Evolutionary conservation across 441 rosid genomes (phyloP).

Genomic region (Pelargonium exstipulatum): DNA sequence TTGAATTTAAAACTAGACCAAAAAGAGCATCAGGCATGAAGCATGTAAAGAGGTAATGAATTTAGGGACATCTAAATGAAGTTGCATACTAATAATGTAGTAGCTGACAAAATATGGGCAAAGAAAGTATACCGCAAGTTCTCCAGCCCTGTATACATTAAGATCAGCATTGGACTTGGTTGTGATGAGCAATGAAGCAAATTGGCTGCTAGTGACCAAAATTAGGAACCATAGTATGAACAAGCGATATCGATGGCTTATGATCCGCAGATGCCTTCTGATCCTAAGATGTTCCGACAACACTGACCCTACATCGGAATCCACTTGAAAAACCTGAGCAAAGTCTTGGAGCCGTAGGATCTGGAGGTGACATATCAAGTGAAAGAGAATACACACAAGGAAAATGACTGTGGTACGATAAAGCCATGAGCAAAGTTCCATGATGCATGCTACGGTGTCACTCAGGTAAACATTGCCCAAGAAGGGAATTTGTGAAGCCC

Average conservation of each 20-base stretch:
- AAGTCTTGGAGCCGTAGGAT: conserved; percentile 86
- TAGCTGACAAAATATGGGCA: not conserved
- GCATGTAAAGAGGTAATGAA: too few relatives aligned
- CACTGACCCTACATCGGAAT: conserved; percentile 66
- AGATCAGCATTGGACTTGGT: conserved; percentile 47
- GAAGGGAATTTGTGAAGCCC: conserved; percentile 86
- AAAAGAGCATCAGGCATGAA: too few relatives aligned
- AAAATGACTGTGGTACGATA: conserved; percentile 74
- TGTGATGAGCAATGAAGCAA: conserved; percentile 70
- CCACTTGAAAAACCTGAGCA: conserved; percentile 57
- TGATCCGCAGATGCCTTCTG: conserved; percentile 70
- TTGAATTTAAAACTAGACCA: too few relatives aligned
- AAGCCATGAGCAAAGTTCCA: conserved; percentile 89
- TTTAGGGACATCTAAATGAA: not conserved
- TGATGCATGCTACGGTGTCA: conserved; percentile 63
- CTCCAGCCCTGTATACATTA: conserved; percentile 66
- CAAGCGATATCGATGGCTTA: conserved; percentile 69
- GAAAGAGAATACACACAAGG: conserved; percentile 79
- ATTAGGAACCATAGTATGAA: conserved; percentile 59
- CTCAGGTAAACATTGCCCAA: conserved; percentile 67
- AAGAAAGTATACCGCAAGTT: conserved; percentile 53
- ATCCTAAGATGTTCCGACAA: conserved; percentile 77
- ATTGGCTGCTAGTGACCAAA: conserved; percentile 78
- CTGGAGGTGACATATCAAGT: conserved; percentile 77
- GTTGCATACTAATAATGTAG: not conserved